phyloP scores from a whole-genome alignment of 768 basidiomycete genomes.

The Auricularia heimuer region DNA sequence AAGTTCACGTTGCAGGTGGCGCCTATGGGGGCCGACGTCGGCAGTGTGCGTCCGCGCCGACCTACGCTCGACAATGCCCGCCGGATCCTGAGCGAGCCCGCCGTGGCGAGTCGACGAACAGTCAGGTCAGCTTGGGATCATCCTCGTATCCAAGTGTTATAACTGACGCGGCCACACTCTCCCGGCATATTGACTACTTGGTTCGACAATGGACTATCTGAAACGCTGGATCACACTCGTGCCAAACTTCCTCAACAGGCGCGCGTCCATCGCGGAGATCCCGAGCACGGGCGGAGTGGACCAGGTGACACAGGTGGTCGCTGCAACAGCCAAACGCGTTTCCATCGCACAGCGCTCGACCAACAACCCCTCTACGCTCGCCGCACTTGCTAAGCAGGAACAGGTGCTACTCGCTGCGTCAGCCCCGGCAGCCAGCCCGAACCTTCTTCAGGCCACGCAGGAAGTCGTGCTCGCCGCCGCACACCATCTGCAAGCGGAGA shows the following conservation, averaged over 20 bases:
- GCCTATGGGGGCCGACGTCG: conserved; percentile 44
- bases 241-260: conserved; percentile 15
- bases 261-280: conserved; percentile 20
- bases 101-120: conserved; percentile 18
- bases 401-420: conserved; percentile 42
- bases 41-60: conserved; percentile 28
- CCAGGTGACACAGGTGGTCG: conserved; percentile 5
- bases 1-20: conserved; percentile 66
- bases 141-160: too few relatives aligned
- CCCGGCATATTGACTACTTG: too few relatives aligned
- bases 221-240: too few relatives aligned
- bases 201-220: too few relatives aligned
- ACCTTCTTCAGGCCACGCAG: conserved; percentile 49
- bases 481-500: conserved; percentile 23
- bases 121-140: conserved; percentile 11
- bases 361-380: conserved; percentile 31
- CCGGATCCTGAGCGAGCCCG: conserved; percentile 17
- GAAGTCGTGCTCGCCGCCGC: conserved; percentile 75
- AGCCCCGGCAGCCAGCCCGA: conserved; percentile 31
- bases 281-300: not conserved
- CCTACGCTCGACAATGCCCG: conserved; percentile 38
- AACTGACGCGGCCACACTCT: too few relatives aligned
- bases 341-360: conserved; percentile 1
- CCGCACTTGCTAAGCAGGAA: conserved; percentile 64
- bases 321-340: not conserved